A percentile compares a stretch with the other conserved stretches of the same genome.
These are phyloP conservation scores for Lolium rigidum DNA, from an alignment of 176 grass and related monocot species.

Conservation along the genomic window DNA sequence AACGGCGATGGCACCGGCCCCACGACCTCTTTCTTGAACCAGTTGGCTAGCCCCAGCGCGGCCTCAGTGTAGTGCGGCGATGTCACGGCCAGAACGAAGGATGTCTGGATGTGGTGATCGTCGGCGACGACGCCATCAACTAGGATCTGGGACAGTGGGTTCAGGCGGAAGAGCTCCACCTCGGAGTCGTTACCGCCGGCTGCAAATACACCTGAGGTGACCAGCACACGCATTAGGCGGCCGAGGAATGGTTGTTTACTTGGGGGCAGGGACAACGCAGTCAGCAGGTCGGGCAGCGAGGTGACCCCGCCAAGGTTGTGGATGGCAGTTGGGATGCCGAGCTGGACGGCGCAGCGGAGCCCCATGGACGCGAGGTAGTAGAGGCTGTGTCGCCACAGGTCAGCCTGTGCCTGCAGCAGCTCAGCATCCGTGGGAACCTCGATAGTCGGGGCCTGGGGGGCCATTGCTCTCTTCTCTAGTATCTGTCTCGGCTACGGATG, in stretches of 20 bases:
- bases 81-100: not conserved
- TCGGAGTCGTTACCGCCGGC: too few relatives aligned
- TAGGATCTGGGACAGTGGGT: too few relatives aligned
- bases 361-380: too few relatives aligned
- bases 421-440: not conserved
- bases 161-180: too few relatives aligned
- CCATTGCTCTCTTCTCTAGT: too few relatives aligned
- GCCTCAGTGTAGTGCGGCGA: not conserved
- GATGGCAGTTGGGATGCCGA: too few relatives aligned
- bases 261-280: constrained; percentile 24
- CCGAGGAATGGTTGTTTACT: constrained; percentile 14
- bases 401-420: constrained; percentile 30
- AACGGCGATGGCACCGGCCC: constrained; percentile 8
- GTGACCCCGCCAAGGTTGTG: not conserved
- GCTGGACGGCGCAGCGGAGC: too few relatives aligned
- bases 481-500: too few relatives aligned
- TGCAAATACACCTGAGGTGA: constrained; percentile 11
- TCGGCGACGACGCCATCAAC: too few relatives aligned
- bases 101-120: too few relatives aligned
- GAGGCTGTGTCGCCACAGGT: too few relatives aligned
- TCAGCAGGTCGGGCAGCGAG: not conserved
- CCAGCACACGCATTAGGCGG: constrained; percentile 46
- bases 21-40: not conserved
- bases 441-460: too few relatives aligned
- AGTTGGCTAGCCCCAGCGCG: not conserved